These are phyloP conservation scores for Tardiomyces depauwii DNA, from an alignment of 1,139 yeast species.

Conservation along the genomic window DNA sequence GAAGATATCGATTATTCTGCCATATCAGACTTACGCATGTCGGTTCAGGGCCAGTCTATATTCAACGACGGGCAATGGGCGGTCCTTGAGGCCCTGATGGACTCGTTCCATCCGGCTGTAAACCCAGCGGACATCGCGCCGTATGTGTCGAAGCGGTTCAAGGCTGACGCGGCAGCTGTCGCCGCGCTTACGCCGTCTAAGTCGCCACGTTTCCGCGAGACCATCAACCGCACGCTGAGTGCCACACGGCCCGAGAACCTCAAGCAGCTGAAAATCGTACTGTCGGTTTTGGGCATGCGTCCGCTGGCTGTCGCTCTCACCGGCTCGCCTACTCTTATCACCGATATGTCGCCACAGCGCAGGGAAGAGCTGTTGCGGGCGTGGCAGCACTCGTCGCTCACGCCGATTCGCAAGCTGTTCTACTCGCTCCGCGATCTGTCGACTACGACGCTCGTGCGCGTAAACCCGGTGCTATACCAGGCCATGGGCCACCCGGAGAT, in stretches of 20 bases:
- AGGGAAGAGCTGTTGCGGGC: conserved; percentile 9
- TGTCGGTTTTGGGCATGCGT: conserved; percentile 14
- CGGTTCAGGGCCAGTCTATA: no score
- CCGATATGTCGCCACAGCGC: conserved; percentile 16
- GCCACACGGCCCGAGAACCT: neutral
- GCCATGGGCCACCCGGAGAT: conserved; percentile 16
- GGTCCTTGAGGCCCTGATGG: neutral
- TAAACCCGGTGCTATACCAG: conserved; percentile 9
- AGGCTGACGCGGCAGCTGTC: neutral
- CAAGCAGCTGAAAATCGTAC: conserved; percentile 9
- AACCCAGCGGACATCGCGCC: neutral
- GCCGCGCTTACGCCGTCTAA: neutral
- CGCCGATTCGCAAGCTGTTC: conserved; percentile 12
- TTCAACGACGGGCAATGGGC: neutral
- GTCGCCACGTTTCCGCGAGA: neutral
- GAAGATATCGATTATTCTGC: no score
- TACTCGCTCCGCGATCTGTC: conserved; percentile 9
- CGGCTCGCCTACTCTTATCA: conserved; percentile 12
- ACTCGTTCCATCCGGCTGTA: neutral
- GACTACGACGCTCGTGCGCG: conserved; percentile 8
- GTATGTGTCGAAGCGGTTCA: neutral
- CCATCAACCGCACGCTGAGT: neutral
- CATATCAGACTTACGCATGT: no score
- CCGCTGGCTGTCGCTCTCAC: conserved; percentile 17
- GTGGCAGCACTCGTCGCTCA: conserved; percentile 14